Evolutionary conservation across 257 asterid species (phyloP), one percentile per base, ranked within the genome.

Genomic region (Echites panduratus): DNA sequence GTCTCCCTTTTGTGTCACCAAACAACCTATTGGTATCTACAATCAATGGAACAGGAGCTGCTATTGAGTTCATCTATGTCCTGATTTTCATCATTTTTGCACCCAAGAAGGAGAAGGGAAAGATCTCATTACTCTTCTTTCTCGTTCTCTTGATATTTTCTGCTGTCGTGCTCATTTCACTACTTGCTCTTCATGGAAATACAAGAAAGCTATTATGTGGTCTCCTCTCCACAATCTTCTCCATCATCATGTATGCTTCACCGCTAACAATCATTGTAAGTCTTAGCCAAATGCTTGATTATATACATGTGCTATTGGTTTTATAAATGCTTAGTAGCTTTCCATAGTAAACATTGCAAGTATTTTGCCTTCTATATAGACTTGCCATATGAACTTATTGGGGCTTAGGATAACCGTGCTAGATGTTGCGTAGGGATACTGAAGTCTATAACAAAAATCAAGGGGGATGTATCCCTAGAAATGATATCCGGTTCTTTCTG

Each of bases 1-100:
- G 96, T 4, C 67, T 89, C 82, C 96, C 97, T 1, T 91, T 93
- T 74, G 96, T 93, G 76, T 91, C 98, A n/a, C 90, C 91, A 4
- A 79, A 93, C 84, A 93, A 93, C 77, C 52, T 93, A 62, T 82
- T 89, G 1, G 90, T 93, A 16, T 88, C 96, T 2, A 87, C 92
- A 3, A 82, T 90, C 50, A 92, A 90, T 20, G 96, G 89, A 19
- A 83, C 94, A 3, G 98, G 98, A 3, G 93, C 88, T 17, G 91
- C 22, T 32, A 84, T 92, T 35, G 94, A 92, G 64, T 12, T 57
- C 53, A 72, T 83, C 10, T 90, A 87, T 72, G 92, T 88, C 74
- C n/a, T 87, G 59, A 73, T 85, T 26, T 92, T 87, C 79, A 74
- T 92, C 47, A 2, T 83, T 3, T 90, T 82, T 70, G 90, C 96